Percentiles rank a stretch among this genome's conserved stretches.
Conservation (phyloP, 2,329 filamentous ascomycete genomes). For the Alternaria infectoria region DNA sequence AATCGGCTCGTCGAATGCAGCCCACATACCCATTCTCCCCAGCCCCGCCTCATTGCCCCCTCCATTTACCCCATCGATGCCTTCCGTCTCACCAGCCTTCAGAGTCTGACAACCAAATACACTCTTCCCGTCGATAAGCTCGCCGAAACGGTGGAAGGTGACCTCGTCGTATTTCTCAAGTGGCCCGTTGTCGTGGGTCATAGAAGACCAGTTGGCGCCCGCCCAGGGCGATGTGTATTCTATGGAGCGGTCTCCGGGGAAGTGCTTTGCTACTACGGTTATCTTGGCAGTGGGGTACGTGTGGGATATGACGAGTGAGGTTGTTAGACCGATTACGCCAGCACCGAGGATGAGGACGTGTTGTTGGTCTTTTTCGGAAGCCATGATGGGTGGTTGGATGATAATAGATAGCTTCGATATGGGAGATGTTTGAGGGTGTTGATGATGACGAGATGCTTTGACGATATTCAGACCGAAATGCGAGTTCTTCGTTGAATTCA, state of each 20-base stretch:
- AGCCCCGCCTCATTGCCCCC: conserved; percentile 32
- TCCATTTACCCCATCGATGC: background rate
- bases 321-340: conserved; percentile 71
- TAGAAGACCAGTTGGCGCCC: conserved; percentile 77
- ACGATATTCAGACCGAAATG: background rate
- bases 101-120: conserved; percentile 25
- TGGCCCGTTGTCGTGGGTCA: conserved; percentile 43
- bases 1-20: conserved; percentile 38
- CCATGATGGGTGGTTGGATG: conserved; percentile 11
- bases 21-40: conserved; percentile 36
- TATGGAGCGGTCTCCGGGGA: conserved; percentile 91
- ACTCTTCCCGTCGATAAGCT: conserved; percentile 30
- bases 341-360: conserved; percentile 54
- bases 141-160: conserved; percentile 38
- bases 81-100: conserved; percentile 18
- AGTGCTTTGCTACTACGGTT: conserved; percentile 82
- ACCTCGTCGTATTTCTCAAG: conserved; percentile 41
- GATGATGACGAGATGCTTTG: background rate
- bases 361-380: conserved; percentile 5
- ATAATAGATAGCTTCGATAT: background rate
- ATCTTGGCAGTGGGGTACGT: conserved; percentile 62
- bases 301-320: conserved; percentile 65
- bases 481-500: background rate
- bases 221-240: conserved; percentile 92
- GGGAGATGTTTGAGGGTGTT: background rate